Evolutionary conservation across 2,329 filamentous ascomycete genomes (phyloP).

Genomic region (Colletotrichum gloeosporioides): DNA sequence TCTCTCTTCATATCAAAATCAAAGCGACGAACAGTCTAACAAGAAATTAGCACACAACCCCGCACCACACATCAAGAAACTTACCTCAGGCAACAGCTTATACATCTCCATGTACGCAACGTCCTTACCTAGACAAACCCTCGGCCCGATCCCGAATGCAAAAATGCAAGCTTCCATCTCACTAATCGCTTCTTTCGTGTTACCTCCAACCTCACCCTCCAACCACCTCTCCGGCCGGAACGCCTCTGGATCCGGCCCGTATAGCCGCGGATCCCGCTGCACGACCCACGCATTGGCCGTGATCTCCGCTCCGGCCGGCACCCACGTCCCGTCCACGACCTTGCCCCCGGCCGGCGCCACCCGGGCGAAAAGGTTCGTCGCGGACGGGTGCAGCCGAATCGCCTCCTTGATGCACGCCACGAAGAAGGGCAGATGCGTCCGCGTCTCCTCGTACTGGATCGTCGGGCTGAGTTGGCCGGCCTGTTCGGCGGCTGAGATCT

Average conservation of each 20-base stretch:
- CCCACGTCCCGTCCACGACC: neutral
- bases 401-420: conserved; percentile 11
- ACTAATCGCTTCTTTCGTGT: neutral
- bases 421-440: neutral
- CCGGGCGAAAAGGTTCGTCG: neutral
- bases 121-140: neutral
- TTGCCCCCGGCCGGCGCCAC: neutral
- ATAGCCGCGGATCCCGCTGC: conserved; percentile 36
- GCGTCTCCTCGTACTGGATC: conserved; percentile 1
- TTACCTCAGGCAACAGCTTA: neutral
- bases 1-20: neutral
- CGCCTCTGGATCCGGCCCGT: conserved; percentile 34
- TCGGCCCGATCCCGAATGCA: neutral
- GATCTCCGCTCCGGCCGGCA: neutral
- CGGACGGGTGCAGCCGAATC: neutral
- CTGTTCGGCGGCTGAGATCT: neutral
- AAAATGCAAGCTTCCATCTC: neutral
- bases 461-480: neutral
- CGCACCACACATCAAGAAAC: neutral
- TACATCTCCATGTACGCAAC: conserved; percentile 2
- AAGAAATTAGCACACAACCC: neutral
- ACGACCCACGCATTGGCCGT: conserved; percentile 36
- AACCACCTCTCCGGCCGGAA: conserved; percentile 50
- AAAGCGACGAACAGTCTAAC: neutral
- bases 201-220: conserved; percentile 20